phyloP scores from a whole-genome alignment of 2,329 filamentous ascomycete genomes.

The Coniochaeta sp. region DNA sequence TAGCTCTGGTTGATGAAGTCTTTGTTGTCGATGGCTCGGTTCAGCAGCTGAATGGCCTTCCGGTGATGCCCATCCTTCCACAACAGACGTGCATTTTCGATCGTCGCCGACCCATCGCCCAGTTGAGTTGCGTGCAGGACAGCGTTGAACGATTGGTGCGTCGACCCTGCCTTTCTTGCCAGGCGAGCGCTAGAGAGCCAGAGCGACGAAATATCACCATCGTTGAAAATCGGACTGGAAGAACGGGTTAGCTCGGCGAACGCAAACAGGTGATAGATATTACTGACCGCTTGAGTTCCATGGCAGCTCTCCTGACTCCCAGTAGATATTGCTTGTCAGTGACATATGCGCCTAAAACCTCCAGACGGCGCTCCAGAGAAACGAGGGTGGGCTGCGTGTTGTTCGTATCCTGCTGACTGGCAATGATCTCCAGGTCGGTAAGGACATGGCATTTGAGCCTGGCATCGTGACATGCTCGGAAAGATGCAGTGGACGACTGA shows the following conservation, averaged over 20 bases:
- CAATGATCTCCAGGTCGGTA: slow-evolving; percentile 77
- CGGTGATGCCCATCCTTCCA: slow-evolving; percentile 92
- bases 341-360: slow-evolving; percentile 80
- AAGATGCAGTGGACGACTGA: slow-evolving; percentile 66
- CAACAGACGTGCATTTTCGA: slow-evolving; percentile 86
- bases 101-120: slow-evolving; percentile 79
- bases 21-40: slow-evolving; percentile 76
- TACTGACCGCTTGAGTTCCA: slow-evolving; percentile 58
- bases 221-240: slow-evolving; percentile 50
- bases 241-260: slow-evolving; percentile 12
- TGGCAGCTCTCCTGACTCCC: slow-evolving; percentile 75
- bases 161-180: slow-evolving; percentile 76
- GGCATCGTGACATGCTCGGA: slow-evolving; percentile 78
- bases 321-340: slow-evolving; percentile 92
- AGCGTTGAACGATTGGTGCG: slow-evolving; percentile 86
- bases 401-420: slow-evolving; percentile 35
- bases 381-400: slow-evolving; percentile 37
- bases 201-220: slow-evolving; percentile 69
- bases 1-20: slow-evolving; percentile 47
- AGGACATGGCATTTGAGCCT: slow-evolving; percentile 82
- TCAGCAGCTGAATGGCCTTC: slow-evolving; percentile 87
- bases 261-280: slow-evolving; percentile 14
- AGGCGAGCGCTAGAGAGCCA: slow-evolving; percentile 84
- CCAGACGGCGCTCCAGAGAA: slow-evolving; percentile 68
- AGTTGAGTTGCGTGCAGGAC: slow-evolving; percentile 82